Evolutionary conservation across 345 rosid species (phyloP).

Genomic region (Brassica carinata): DNA sequence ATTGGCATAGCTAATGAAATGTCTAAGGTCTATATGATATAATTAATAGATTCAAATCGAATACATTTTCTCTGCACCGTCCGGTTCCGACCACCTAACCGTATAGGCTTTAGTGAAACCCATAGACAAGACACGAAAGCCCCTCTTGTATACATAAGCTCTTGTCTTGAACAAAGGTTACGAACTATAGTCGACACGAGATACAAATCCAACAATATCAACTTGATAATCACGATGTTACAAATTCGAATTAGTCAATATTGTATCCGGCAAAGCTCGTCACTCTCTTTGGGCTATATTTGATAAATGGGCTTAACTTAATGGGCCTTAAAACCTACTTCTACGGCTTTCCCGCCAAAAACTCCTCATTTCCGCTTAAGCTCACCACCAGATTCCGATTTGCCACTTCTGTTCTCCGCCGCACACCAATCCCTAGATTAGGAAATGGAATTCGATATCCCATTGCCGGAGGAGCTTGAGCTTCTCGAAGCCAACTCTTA

Average conservation of each 20-base stretch:
- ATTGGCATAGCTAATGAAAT: not conserved
- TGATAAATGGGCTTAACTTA: not conserved
- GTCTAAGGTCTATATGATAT: not conserved
- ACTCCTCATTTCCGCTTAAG: slow-evolving; percentile 26
- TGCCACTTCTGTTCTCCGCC: not conserved
- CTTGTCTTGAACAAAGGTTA: not conserved
- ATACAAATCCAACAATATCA: no score
- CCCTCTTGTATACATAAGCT: not conserved
- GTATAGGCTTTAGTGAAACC: not conserved
- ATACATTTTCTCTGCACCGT: not conserved
- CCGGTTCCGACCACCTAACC: not conserved
- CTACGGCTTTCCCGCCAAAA: slow-evolving; percentile 38
- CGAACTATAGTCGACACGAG: not conserved
- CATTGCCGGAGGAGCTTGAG: slow-evolving; percentile 87
- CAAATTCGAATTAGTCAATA: no score
- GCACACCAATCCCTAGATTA: not conserved
- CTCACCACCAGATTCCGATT: slow-evolving; percentile 24
- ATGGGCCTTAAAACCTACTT: slow-evolving; percentile 21
- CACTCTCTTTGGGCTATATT: not conserved
- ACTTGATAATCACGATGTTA: no score
- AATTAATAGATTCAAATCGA: not conserved
- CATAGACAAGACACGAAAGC: not conserved
- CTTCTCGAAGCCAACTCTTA: slow-evolving; percentile 73
- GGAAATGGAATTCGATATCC: slow-evolving; percentile 70
- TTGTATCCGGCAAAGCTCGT: no score